These are phyloP conservation scores for Aspergillus piperis DNA, from an alignment of 2,329 filamentous ascomycete species.

Conservation along the genomic window DNA sequence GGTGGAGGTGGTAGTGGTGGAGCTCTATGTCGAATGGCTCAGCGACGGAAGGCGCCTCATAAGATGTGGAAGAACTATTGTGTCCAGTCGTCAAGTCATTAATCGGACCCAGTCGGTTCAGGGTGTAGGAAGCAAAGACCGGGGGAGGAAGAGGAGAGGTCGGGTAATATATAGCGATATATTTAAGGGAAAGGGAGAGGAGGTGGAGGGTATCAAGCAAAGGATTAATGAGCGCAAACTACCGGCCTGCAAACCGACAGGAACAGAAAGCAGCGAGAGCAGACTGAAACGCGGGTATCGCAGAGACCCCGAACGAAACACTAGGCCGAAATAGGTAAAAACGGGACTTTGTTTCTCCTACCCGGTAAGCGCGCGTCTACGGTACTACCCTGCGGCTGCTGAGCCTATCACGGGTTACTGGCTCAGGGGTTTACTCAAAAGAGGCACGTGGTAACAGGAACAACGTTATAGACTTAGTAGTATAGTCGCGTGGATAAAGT, in stretches of 20 bases:
- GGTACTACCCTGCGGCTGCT: background rate
- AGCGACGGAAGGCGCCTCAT: constrained; percentile 29
- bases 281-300: constrained; percentile 39
- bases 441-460: constrained; percentile 13
- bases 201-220: constrained; percentile 15
- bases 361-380: constrained; percentile 23
- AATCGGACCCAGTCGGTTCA: constrained; percentile 19
- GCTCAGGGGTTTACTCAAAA: background rate
- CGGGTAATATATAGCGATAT: constrained; percentile 4
- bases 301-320: constrained; percentile 41
- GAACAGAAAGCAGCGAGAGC: constrained; percentile 26
- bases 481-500: background rate
- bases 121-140: constrained; percentile 11
- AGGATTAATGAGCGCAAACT: constrained; percentile 33
- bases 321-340: constrained; percentile 37
- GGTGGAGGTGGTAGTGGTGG: constrained; percentile 23
- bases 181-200: constrained; percentile 14
- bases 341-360: constrained; percentile 32
- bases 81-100: constrained; percentile 35
- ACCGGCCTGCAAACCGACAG: constrained; percentile 31
- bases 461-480: background rate
- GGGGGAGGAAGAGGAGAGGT: constrained; percentile 19
- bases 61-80: constrained; percentile 18
- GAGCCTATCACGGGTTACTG: background rate
- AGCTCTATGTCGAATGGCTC: constrained; percentile 27